Evolutionary conservation across 176 grass and related monocot genomes (phyloP).

Genomic region (Oryza brachyantha): DNA sequence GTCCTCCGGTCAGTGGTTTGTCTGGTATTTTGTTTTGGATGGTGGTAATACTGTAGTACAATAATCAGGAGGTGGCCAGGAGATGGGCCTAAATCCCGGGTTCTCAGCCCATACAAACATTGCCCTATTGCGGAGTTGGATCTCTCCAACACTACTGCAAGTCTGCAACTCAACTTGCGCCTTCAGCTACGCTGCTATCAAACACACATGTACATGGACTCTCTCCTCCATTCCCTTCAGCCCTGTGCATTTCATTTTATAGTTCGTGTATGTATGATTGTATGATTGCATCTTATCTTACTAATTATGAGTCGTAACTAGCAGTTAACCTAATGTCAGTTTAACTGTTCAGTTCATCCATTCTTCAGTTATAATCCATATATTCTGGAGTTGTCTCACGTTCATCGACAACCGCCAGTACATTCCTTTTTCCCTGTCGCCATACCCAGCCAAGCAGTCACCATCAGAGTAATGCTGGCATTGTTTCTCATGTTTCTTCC

Average conservation of each 20-base stretch:
- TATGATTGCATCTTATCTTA: no score
- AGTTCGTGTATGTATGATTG: no score
- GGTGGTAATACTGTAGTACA: no score
- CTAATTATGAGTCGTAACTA: no score
- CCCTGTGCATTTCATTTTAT: no score
- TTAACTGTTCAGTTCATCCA: neutral
- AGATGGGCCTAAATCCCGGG: neutral
- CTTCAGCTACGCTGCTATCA: no score
- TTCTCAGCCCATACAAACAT: neutral
- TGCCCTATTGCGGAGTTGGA: conserved; percentile 67
- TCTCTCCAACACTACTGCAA: conserved; percentile 30
- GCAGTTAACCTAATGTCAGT: no score
- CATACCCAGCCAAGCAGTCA: neutral
- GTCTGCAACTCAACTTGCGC: no score
- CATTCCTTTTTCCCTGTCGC: neutral
- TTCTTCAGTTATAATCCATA: neutral
- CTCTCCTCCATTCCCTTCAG: neutral
- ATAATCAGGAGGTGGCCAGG: no score
- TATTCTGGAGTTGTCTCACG: neutral
- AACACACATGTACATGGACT: conserved; percentile 7
- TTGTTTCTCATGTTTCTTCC: neutral
- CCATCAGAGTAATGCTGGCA: neutral
- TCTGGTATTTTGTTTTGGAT: neutral
- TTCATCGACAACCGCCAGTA: neutral
- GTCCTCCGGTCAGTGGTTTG: neutral